Evolutionary conservation across 2,329 filamentous ascomycete genomes (phyloP).

Genomic region (Cordyceps militaris): DNA sequence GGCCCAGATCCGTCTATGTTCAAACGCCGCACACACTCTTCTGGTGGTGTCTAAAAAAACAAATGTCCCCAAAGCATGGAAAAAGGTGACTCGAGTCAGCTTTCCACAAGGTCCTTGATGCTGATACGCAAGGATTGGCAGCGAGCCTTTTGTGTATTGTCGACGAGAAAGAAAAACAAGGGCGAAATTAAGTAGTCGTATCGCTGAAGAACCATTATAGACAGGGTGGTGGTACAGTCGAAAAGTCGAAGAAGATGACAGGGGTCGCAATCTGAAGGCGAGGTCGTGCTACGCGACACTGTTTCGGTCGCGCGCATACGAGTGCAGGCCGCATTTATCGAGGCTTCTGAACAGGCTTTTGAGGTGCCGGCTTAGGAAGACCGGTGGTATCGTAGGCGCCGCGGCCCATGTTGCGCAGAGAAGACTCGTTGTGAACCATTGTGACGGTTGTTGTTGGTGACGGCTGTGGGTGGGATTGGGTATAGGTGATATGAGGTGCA

Average conservation of each 20-base stretch:
- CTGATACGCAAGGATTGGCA: conserved; percentile 34
- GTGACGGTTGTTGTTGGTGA: conserved; percentile 17
- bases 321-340: background rate
- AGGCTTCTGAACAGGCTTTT: conserved; percentile 19
- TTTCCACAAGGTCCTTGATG: conserved; percentile 21
- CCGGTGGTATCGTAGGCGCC: conserved; percentile 47
- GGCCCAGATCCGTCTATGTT: conserved; percentile 12
- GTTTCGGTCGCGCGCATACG: background rate
- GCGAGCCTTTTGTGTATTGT: conserved; percentile 29
- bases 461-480: background rate
- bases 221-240: conserved; percentile 14
- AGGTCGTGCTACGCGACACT: conserved; percentile 4
- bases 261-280: conserved; percentile 13
- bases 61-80: conserved; percentile 4
- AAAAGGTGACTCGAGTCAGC: background rate
- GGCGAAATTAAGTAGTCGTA: conserved; percentile 29
- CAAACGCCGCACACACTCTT: conserved; percentile 12
- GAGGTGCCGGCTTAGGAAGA: conserved; percentile 37
- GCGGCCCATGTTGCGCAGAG: conserved; percentile 40
- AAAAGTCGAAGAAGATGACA: conserved; percentile 17
- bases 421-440: conserved; percentile 31
- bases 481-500: background rate
- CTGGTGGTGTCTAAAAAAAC: conserved; percentile 13
- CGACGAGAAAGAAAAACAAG: conserved; percentile 24
- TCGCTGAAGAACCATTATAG: conserved; percentile 22